Conservation (phyloP, 768 basidiomycete species). For the Rhizopogon rudus region DNA sequence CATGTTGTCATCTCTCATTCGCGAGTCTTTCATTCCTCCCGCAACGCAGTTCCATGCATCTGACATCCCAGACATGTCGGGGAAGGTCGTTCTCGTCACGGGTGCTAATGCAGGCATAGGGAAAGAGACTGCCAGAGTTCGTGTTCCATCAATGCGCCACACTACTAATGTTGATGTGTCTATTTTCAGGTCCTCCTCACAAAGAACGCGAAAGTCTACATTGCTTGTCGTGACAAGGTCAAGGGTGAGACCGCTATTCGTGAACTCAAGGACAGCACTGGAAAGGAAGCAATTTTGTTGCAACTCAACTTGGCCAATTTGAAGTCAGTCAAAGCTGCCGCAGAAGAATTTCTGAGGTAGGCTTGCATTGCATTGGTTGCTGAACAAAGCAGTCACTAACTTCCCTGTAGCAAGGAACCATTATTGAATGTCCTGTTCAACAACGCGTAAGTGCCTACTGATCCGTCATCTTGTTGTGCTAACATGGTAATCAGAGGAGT, state of each 20-base stretch:
- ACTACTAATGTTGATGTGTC: background rate
- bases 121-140: slow-evolving; percentile 36
- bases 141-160: background rate
- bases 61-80: slow-evolving; percentile 32
- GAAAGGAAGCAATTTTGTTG: slow-evolving; percentile 21
- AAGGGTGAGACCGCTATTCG: slow-evolving; percentile 36
- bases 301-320: slow-evolving; percentile 30
- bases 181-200: slow-evolving; percentile 32
- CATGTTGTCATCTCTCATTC: background rate
- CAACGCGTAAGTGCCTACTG: slow-evolving; percentile 20
- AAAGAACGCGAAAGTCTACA: slow-evolving; percentile 47
- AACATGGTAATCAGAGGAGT: slow-evolving; percentile 20
- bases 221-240: slow-evolving; percentile 36
- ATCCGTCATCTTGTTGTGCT: background rate
- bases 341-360: slow-evolving; percentile 24
- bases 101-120: slow-evolving; percentile 49
- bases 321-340: slow-evolving; percentile 22
- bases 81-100: slow-evolving; percentile 35
- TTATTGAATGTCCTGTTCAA: slow-evolving; percentile 22
- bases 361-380: background rate
- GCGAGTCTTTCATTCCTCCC: slow-evolving; percentile 17
- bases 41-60: slow-evolving; percentile 13
- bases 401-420: slow-evolving; percentile 35
- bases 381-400: background rate
- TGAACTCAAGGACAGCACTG: slow-evolving; percentile 34